phyloP scores from a whole-genome alignment of 116 monocot genomes.

The Posidonia oceanica region DNA sequence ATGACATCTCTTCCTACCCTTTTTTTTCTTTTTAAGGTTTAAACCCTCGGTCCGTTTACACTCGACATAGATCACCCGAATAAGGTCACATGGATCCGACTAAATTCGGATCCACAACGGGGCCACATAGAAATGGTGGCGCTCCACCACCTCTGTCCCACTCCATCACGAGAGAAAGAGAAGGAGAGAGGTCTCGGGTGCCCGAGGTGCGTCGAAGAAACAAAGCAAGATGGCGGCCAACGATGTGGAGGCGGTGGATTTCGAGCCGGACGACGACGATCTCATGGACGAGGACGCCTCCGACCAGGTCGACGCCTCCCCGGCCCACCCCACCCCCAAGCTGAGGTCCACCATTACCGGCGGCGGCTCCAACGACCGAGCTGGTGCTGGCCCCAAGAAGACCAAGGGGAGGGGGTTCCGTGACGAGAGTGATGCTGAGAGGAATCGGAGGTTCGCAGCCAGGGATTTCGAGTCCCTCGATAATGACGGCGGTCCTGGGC shows the following conservation, averaged over 20 bases:
- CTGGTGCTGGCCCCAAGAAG: background rate
- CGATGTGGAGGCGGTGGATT: conserved; percentile 66
- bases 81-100: too few relatives aligned
- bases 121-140: too few relatives aligned
- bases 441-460: conserved; percentile 54
- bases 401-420: conserved; percentile 9
- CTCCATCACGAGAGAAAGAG: too few relatives aligned
- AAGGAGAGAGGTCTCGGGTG: background rate
- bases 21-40: too few relatives aligned
- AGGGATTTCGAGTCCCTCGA: conserved; percentile 68
- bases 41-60: too few relatives aligned
- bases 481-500: conserved; percentile 64
- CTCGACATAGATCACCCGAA: too few relatives aligned
- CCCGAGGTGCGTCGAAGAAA: background rate
- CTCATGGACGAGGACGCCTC: conserved; percentile 81
- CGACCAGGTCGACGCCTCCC: conserved; percentile 8
- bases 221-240: conserved; percentile 17
- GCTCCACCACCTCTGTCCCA: too few relatives aligned
- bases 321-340: background rate
- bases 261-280: conserved; percentile 81
- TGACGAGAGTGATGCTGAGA: conserved; percentile 65
- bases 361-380: conserved; percentile 1
- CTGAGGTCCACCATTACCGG: conserved; percentile 42
- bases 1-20: too few relatives aligned
- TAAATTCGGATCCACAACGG: too few relatives aligned